Evolutionary conservation across 2,329 filamentous ascomycete species (phyloP).

Genomic region (Pyricularia sp.): DNA sequence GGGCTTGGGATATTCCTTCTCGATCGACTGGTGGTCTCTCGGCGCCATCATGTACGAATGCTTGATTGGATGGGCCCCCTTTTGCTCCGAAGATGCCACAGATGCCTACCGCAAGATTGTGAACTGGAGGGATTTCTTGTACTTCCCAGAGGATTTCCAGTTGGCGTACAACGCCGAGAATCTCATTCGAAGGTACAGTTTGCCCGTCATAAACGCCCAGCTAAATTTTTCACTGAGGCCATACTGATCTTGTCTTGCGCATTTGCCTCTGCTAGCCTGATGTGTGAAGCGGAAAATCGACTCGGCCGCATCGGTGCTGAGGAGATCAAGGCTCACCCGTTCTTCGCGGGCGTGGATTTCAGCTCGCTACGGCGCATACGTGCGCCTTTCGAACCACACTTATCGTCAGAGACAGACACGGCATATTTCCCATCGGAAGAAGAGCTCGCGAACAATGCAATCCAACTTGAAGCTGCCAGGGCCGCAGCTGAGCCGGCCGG

Average conservation of each 20-base stretch:
- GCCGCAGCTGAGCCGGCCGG: conserved; percentile 4
- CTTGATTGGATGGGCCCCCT: conserved; percentile 73
- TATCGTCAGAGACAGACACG: conserved; percentile 64
- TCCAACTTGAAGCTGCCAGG: not conserved
- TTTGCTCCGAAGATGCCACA: conserved; percentile 68
- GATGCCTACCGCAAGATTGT: conserved; percentile 77
- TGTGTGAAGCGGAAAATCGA: conserved; percentile 63
- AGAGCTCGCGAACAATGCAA: conserved; percentile 7
- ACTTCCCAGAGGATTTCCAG: conserved; percentile 67
- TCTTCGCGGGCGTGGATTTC: conserved; percentile 71
- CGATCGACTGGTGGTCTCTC: conserved; percentile 77
- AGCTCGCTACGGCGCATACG: conserved; percentile 62
- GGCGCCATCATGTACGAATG: conserved; percentile 84
- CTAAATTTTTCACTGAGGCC: not conserved
- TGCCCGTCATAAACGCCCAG: not conserved
- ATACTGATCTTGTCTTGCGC: not conserved
- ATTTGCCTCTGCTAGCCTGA: conserved; percentile 38
- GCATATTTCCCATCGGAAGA: conserved; percentile 68
- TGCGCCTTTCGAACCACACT: conserved; percentile 65
- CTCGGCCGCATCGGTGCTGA: conserved; percentile 59
- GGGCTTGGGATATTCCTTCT: conserved; percentile 66
- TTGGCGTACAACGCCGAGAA: conserved; percentile 60
- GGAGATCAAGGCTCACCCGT: conserved; percentile 66
- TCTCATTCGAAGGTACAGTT: conserved; percentile 56
- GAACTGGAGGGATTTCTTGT: conserved; percentile 65